Percentiles rank a stretch among this genome's conserved stretches.
Conservation (phyloP, 1,284 basidiomycete species). For the Pisolithus thermaeus region DNA sequence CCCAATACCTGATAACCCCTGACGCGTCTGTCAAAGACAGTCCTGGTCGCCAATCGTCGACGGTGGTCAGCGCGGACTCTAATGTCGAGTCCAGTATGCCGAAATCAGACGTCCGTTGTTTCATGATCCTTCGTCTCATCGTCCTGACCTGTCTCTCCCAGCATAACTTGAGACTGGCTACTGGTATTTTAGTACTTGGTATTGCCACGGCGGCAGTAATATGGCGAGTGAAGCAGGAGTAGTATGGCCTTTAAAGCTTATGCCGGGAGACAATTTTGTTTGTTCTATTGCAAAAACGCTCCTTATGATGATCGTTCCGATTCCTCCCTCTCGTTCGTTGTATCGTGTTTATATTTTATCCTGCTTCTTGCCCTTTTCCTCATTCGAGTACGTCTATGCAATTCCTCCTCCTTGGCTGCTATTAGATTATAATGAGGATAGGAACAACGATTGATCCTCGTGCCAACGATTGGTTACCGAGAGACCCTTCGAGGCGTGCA, state of each 20-base stretch:
- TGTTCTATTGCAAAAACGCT: slow-evolving; percentile 8
- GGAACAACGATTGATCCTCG: background rate
- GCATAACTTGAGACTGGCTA: slow-evolving; percentile 32
- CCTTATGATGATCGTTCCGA: slow-evolving; percentile 9
- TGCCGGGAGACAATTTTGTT: slow-evolving; percentile 11
- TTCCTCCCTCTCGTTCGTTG: slow-evolving; percentile 3
- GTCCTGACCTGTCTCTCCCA: slow-evolving; percentile 24
- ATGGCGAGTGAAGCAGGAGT: slow-evolving; percentile 56
- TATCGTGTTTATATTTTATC: slow-evolving; percentile 19
- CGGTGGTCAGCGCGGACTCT: slow-evolving; percentile 9
- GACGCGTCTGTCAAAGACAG: slow-evolving; percentile 39
- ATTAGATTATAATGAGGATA: slow-evolving; percentile 13
- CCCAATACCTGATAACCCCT: slow-evolving; percentile 39
- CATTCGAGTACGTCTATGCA: slow-evolving; percentile 24
- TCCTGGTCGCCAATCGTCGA: slow-evolving; percentile 18
- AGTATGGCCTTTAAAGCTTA: slow-evolving; percentile 6
- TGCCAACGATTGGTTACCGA: background rate
- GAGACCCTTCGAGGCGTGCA: too few relatives aligned
- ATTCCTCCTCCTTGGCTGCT: slow-evolving; percentile 9
- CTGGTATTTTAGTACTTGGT: slow-evolving; percentile 54
- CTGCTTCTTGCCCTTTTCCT: slow-evolving; percentile 12
- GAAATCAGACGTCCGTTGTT: slow-evolving; percentile 25
- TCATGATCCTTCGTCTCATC: slow-evolving; percentile 13
- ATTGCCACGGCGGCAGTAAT: slow-evolving; percentile 63
- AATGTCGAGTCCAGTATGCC: slow-evolving; percentile 12